Evolutionary conservation across 805 yeast genomes (phyloP).

Genomic region (Metschnikowia aberdeeniae): DNA sequence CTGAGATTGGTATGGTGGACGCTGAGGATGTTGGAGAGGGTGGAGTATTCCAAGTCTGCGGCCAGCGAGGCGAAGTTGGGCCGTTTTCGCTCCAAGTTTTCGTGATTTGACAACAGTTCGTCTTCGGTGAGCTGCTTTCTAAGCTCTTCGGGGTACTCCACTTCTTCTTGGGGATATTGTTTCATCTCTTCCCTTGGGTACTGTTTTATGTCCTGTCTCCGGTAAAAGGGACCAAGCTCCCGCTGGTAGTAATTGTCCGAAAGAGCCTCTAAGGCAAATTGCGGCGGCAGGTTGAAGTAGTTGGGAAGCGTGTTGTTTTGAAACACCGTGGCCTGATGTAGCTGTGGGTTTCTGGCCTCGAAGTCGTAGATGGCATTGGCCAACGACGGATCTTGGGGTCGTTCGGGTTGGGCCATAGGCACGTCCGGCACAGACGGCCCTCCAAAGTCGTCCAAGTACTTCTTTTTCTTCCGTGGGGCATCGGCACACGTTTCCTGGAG

Average conservation of each 20-base stretch:
- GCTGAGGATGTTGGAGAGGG: slow-evolving; percentile 55
- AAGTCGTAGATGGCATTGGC: slow-evolving; percentile 3
- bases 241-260: not conserved
- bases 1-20: slow-evolving; percentile 38
- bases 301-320: slow-evolving; percentile 16
- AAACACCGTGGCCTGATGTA: slow-evolving; percentile 13
- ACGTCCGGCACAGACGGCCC: slow-evolving; percentile 10
- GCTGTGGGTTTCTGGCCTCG: slow-evolving; percentile 3
- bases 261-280: not conserved
- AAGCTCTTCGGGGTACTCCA: too few relatives aligned
- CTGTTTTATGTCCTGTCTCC: not conserved
- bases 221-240: not conserved
- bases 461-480: slow-evolving; percentile 84
- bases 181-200: not conserved
- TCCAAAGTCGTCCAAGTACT: slow-evolving; percentile 67
- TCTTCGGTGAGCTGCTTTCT: too few relatives aligned
- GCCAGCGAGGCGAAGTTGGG: slow-evolving; percentile 62
- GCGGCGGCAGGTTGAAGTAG: slow-evolving; percentile 2
- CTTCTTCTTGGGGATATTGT: too few relatives aligned
- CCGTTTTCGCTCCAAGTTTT: slow-evolving; percentile 16
- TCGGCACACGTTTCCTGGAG: slow-evolving; percentile 71
- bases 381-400: not conserved
- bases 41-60: slow-evolving; percentile 69
- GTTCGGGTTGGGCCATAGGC: not conserved
- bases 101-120: too few relatives aligned